Percentiles rank a stretch among this genome's conserved stretches.
phyloP scores from a whole-genome alignment of 2,329 filamentous ascomycete genomes.

The Venturiaceae sp. region DNA sequence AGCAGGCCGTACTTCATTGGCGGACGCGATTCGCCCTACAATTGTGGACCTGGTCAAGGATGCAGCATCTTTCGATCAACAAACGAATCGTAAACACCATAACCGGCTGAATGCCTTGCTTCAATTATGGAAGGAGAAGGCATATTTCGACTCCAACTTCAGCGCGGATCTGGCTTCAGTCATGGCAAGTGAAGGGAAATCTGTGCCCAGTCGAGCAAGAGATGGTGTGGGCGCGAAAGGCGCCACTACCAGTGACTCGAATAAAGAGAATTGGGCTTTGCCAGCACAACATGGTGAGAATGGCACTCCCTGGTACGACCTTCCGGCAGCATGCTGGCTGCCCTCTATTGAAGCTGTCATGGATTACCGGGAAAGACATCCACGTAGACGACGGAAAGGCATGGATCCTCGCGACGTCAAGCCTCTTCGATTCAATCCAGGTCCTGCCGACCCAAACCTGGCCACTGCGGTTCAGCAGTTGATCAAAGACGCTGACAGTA shows the following conservation, averaged over 20 bases:
- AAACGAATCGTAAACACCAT: constrained; percentile 4
- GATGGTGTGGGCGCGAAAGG: background rate
- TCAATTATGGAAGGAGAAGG: constrained; percentile 7
- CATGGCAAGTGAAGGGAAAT: background rate
- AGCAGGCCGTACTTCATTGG: background rate
- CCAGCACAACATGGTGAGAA: background rate
- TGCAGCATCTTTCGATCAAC: background rate
- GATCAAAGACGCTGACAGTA: background rate
- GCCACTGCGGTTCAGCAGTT: background rate
- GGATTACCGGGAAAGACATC: background rate
- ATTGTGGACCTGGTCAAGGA: constrained; percentile 6
- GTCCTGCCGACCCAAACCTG: background rate
- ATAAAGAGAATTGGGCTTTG: background rate
- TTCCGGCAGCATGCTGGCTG: constrained; percentile 5
- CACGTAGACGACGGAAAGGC: background rate
- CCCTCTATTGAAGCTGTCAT: background rate
- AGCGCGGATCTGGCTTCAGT: background rate
- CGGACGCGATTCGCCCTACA: background rate
- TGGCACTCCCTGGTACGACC: constrained; percentile 6
- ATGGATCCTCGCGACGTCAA: background rate
- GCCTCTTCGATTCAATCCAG: background rate
- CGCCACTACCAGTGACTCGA: background rate
- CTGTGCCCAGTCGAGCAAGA: background rate
- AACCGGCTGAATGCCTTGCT: constrained; percentile 1
- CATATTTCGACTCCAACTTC: constrained; percentile 3